Percentiles rank a stretch among this genome's conserved stretches.
Evolutionary conservation across 176 grass and related monocot genomes (phyloP).

Genomic region (Aegilops tauschii): DNA sequence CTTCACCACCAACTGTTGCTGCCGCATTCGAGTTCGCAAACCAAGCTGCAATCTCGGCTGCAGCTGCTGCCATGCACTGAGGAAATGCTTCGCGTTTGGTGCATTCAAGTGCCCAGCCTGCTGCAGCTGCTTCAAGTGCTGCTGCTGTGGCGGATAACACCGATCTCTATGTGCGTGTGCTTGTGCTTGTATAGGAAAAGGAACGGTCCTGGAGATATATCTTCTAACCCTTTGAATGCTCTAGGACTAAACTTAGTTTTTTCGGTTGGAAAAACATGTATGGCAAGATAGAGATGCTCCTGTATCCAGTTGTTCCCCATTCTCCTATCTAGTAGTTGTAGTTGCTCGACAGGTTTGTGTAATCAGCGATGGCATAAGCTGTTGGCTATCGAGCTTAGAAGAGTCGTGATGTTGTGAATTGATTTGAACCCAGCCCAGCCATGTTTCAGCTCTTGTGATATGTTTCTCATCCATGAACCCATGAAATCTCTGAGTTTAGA

Average conservation of each 20-base stretch:
- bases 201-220: constrained; percentile 35
- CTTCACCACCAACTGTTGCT: constrained; percentile 87
- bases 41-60: constrained; percentile 50
- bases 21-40: constrained; percentile 63
- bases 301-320: too few species aligned
- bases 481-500: not conserved
- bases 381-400: constrained; percentile 23
- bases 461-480: not conserved
- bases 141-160: constrained; percentile 30
- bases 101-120: constrained; percentile 22
- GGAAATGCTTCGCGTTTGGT: constrained; percentile 5
- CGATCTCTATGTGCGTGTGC: not conserved
- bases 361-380: constrained; percentile 27
- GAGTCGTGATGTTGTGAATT: constrained; percentile 9
- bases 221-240: constrained; percentile 43
- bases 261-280: constrained; percentile 25
- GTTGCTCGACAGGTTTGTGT: constrained; percentile 23
- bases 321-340: not conserved
- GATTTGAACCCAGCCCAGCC: not conserved
- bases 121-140: constrained; percentile 51
- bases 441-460: not conserved
- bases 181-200: constrained; percentile 34
- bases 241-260: constrained; percentile 44
- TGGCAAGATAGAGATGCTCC: constrained; percentile 23
- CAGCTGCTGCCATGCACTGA: constrained; percentile 23